These are phyloP conservation scores for Hyaloperonospora brassicae DNA, from an alignment of 352 stramenopile species.

Conservation along the genomic window DNA sequence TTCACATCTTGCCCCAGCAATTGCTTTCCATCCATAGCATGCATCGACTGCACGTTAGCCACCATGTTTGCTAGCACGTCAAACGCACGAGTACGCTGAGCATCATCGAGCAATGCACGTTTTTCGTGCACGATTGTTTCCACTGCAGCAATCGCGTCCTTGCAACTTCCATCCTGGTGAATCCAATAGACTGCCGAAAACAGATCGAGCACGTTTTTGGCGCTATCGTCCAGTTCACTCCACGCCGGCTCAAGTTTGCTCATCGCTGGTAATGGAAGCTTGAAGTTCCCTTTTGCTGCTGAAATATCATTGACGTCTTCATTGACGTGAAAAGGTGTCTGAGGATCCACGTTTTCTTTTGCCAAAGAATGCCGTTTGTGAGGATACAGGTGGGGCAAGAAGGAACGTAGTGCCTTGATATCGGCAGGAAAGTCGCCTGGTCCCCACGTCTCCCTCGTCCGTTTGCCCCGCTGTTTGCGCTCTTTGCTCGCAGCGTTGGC, in stretches of 20 bases:
- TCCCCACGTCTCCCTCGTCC: slow-evolving; percentile 59
- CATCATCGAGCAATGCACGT: slow-evolving; percentile 12
- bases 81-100: slow-evolving; percentile 18
- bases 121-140: slow-evolving; percentile 23
- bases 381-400: slow-evolving; percentile 1
- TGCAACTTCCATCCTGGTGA: slow-evolving; percentile 17
- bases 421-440: slow-evolving; percentile 51
- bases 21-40: slow-evolving; percentile 31
- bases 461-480: slow-evolving; percentile 14
- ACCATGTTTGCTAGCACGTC: slow-evolving; percentile 29
- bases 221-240: slow-evolving; percentile 7
- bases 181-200: slow-evolving; percentile 29
- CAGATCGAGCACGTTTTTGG: slow-evolving; percentile 27
- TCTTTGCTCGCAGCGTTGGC: slow-evolving; percentile 10
- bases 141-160: slow-evolving; percentile 13
- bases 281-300: neutral
- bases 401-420: slow-evolving; percentile 8
- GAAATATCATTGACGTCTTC: slow-evolving; percentile 15
- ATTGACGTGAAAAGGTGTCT: slow-evolving; percentile 20
- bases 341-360: slow-evolving; percentile 49
- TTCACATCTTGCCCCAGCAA: slow-evolving; percentile 38
- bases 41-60: slow-evolving; percentile 15
- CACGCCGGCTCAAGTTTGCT: slow-evolving; percentile 4
- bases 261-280: neutral
- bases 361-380: slow-evolving; percentile 24